A percentile compares a stretch with the other conserved stretches of the same genome.
phyloP scores from a whole-genome alignment of 805 yeast genomes.

The Wickerhamiella sorbophila region DNA sequence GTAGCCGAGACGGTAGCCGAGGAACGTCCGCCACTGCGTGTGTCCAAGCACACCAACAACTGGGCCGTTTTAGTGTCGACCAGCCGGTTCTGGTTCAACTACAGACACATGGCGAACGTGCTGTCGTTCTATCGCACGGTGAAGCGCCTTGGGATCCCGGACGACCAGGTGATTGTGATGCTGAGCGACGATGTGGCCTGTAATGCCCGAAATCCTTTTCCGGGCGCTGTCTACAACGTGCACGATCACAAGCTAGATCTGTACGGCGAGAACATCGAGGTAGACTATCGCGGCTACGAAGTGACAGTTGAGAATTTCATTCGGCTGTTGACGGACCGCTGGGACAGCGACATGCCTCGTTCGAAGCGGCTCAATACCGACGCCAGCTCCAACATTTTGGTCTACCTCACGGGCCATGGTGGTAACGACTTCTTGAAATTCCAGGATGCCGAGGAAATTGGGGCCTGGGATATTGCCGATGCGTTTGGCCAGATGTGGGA shows the following conservation, averaged over 20 bases:
- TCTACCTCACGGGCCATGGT: slow-evolving; percentile 97
- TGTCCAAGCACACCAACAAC: slow-evolving; percentile 42
- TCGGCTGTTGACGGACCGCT: slow-evolving; percentile 83
- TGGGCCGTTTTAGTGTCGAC: slow-evolving; percentile 92
- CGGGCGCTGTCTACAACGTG: slow-evolving; percentile 91
- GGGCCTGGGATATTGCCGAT: slow-evolving; percentile 89
- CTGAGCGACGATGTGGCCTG: slow-evolving; percentile 94
- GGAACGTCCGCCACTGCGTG: slow-evolving; percentile 2
- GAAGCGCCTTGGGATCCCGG: slow-evolving; percentile 91
- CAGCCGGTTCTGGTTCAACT: slow-evolving; percentile 95
- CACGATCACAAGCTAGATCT: slow-evolving; percentile 83
- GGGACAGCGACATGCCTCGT: slow-evolving; percentile 90
- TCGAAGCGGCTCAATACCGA: slow-evolving; percentile 83
- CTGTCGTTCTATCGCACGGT: slow-evolving; percentile 90
- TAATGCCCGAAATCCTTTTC: slow-evolving; percentile 88
- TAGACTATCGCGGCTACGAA: slow-evolving; percentile 93
- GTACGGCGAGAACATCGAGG: slow-evolving; percentile 90
- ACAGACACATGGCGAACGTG: slow-evolving; percentile 94
- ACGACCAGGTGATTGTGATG: slow-evolving; percentile 92
- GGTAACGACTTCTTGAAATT: slow-evolving; percentile 94
- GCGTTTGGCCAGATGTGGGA: slow-evolving; percentile 96
- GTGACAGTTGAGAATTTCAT: slow-evolving; percentile 95
- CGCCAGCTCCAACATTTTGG: slow-evolving; percentile 84
- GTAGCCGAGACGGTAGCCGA: too few relatives aligned
- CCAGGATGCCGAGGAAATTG: slow-evolving; percentile 96